Percentiles rank a stretch among this genome's conserved stretches.
Evolutionary conservation across 2,329 filamentous ascomycete species (phyloP).

Genomic region (Helotiales sp.): DNA sequence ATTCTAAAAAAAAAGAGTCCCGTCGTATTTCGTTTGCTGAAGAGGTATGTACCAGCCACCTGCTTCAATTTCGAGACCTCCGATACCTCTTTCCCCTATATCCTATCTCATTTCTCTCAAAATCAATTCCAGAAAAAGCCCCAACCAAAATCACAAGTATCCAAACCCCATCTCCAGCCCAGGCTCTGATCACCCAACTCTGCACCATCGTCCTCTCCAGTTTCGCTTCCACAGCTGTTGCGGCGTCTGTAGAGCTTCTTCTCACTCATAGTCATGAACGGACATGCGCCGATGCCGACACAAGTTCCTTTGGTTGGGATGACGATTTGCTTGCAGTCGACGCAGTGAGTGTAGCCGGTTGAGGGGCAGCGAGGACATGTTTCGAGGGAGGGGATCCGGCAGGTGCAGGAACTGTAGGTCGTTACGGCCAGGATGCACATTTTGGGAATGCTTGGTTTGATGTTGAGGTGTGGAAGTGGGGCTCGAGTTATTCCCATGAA

Average conservation of each 20-base stretch:
- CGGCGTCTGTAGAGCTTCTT: not conserved
- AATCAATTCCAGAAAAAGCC: not conserved
- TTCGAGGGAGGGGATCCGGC: not conserved
- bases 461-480: not conserved
- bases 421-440: not conserved
- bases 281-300: constrained; percentile 1
- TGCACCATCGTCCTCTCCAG: not conserved
- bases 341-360: not conserved
- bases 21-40: not conserved
- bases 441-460: not conserved
- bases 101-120: not conserved
- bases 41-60: not conserved
- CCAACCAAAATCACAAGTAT: not conserved
- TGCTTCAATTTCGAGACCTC: not conserved
- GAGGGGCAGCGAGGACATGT: not conserved
- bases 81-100: not conserved
- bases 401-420: not conserved
- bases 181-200: not conserved
- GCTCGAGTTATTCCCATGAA: not conserved
- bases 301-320: not conserved
- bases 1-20: not conserved
- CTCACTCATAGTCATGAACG: not conserved
- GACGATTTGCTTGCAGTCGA: not conserved
- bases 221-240: not conserved
- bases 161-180: not conserved